These are phyloP conservation scores for Solanum chmielewskii DNA, from an alignment of 257 asterid species.

Conservation along the genomic window DNA sequence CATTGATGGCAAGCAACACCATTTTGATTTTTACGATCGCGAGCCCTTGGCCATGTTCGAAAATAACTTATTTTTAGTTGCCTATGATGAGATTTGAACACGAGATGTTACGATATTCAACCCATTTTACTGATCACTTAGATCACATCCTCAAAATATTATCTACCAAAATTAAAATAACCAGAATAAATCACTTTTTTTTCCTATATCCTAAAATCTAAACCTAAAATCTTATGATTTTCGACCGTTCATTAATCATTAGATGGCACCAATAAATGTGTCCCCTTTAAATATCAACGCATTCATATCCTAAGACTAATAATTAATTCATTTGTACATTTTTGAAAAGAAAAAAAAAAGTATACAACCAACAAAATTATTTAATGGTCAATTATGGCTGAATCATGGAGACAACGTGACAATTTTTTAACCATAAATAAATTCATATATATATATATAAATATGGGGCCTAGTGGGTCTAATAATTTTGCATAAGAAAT, in stretches of 20 bases:
- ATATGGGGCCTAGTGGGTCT: background rate
- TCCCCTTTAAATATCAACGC: background rate
- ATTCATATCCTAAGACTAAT: background rate
- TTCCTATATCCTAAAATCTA: no score
- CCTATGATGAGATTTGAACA: background rate
- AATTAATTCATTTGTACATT: background rate
- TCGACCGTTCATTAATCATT: background rate
- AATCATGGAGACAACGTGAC: background rate
- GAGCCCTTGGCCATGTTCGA: rapidly evolving
- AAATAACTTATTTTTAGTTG: background rate
- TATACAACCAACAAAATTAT: background rate
- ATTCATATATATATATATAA: no score
- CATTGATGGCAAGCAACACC: background rate
- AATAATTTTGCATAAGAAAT: background rate
- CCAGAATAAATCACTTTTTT: background rate
- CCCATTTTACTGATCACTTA: background rate
- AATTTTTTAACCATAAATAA: background rate
- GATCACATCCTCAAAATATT: background rate
- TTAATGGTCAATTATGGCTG: background rate
- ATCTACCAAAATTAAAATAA: no score
- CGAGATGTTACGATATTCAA: background rate
- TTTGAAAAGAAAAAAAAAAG: background rate
- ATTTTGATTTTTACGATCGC: no score
- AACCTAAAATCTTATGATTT: no score
- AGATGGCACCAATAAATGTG: background rate